Conservation (phyloP, 345 rosid species). For the Adansonia digitata region DNA sequence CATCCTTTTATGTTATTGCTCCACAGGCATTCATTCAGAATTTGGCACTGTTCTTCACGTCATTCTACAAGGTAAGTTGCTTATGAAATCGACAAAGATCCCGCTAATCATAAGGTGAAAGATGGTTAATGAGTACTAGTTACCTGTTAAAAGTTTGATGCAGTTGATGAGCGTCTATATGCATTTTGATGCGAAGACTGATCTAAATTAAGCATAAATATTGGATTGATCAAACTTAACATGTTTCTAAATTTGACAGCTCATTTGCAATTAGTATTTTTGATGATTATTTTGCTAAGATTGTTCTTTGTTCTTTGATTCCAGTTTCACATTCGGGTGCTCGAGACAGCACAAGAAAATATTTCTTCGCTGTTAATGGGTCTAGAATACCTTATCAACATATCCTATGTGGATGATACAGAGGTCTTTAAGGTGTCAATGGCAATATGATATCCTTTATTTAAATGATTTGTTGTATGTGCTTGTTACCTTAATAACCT, state of each 20-base stretch:
- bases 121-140: neutral
- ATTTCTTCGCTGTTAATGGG: conserved; percentile 61
- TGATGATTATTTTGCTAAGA: conserved; percentile 7
- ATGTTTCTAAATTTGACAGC: neutral
- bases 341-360: conserved; percentile 72
- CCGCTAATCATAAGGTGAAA: neutral
- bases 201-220: neutral
- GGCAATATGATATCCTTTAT: neutral
- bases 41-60: conserved; percentile 91
- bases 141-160: too few relatives aligned
- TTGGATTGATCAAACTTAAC: neutral
- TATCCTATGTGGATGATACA: conserved; percentile 95
- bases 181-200: neutral
- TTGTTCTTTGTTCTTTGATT: neutral
- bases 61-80: conserved; percentile 76
- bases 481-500: neutral
- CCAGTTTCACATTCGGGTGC: conserved; percentile 80
- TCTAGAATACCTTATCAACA: conserved; percentile 83
- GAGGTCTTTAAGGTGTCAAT: conserved; percentile 92
- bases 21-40: conserved; percentile 99
- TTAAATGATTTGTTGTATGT: neutral
- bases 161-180: neutral
- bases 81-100: neutral
- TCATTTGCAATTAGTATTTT: neutral
- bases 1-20: conserved; percentile 13